These are phyloP conservation scores for Pseudocercospora crystallina DNA, from an alignment of 2,329 filamentous ascomycete species.

Conservation along the genomic window DNA sequence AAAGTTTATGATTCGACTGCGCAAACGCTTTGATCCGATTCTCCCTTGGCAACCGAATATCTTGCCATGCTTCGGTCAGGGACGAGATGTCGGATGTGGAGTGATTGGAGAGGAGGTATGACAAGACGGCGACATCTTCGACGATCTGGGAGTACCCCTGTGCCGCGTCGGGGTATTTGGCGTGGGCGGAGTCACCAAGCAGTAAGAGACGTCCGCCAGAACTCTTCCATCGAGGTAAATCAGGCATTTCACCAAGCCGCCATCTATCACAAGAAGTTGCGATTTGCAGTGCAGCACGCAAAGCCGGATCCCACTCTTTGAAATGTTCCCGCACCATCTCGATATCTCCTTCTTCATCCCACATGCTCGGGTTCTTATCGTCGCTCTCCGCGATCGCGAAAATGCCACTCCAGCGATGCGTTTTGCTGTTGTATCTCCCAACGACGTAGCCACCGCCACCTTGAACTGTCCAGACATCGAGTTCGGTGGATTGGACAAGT, in stretches of 20 bases:
- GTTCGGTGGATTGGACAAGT: neutral
- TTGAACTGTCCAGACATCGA: slow-evolving; percentile 4
- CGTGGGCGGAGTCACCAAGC: slow-evolving; percentile 13
- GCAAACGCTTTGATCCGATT: slow-evolving; percentile 10
- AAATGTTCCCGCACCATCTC: slow-evolving; percentile 4
- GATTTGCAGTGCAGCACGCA: slow-evolving; percentile 1
- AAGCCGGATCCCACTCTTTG: neutral
- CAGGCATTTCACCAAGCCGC: slow-evolving; percentile 9
- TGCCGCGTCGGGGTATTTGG: slow-evolving; percentile 11
- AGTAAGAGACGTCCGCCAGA: slow-evolving; percentile 2
- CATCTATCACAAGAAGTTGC: slow-evolving; percentile 10
- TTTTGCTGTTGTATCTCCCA: neutral
- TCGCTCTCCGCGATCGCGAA: neutral
- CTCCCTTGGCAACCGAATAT: slow-evolving; percentile 4
- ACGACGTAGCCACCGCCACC: slow-evolving; percentile 5
- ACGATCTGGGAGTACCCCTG: slow-evolving; percentile 11
- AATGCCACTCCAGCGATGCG: neutral
- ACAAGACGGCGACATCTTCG: slow-evolving; percentile 10
- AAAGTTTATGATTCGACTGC: neutral
- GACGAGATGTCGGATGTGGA: neutral
- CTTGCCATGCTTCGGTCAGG: slow-evolving; percentile 8
- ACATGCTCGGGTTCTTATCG: slow-evolving; percentile 5
- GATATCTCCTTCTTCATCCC: slow-evolving; percentile 5
- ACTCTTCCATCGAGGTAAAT: slow-evolving; percentile 6
- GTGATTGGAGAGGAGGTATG: slow-evolving; percentile 3